Evolutionary conservation across 768 basidiomycete species (phyloP), one percentile per base, ranked within the genome.

Genomic region (Tulasnella sp.): DNA sequence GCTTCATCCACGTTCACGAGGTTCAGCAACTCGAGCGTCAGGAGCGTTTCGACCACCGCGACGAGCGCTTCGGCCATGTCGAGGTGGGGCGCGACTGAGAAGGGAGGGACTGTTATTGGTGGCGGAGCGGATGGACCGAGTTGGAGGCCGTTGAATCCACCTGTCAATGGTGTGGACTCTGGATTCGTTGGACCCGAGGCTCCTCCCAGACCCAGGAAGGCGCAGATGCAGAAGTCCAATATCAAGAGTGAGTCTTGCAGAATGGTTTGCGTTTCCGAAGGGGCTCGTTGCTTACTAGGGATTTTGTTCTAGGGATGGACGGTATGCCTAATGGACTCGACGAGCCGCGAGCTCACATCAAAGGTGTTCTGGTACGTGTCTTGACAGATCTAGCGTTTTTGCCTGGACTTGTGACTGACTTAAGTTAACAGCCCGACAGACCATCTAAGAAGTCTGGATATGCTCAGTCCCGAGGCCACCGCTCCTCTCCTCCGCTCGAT

Each of bases 11-110:
- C 80, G 44, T 94, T 94, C 81, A 94, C 93, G 32, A 86, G 91
- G 79, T 93, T 92, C 85, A 94, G 92, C 85, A 92, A 92, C 82
- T 88, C 89, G 57, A 91, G 92, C 83, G 82, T 87, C 77, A 87
- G 92, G 77, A 93, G 92, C 80, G 87, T 94, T 57, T 92, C 92
- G 29, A 94, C 94, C 5, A 89, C 89, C 77, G 93, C 93, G 67
- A 95, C 94, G 20, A 93, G 92, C 80, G 89, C 93, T 7, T 93
- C 92, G 42, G 88, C 89, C 32, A 85, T 87, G 5, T 80, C 81
- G 71, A 74, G 48, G 55, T 67, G 61, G 61, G 61, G 61, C 2
- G 10, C n/a, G 15, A 70, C 77, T 37, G 79, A 73, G 29, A 78
- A 75, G 10, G 76, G 35, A 32, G 77, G 77, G n/a, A 44, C 9